These are phyloP conservation scores for Aegilops speltoides DNA, from an alignment of 176 grass and related monocot species.

Conservation along the genomic window DNA sequence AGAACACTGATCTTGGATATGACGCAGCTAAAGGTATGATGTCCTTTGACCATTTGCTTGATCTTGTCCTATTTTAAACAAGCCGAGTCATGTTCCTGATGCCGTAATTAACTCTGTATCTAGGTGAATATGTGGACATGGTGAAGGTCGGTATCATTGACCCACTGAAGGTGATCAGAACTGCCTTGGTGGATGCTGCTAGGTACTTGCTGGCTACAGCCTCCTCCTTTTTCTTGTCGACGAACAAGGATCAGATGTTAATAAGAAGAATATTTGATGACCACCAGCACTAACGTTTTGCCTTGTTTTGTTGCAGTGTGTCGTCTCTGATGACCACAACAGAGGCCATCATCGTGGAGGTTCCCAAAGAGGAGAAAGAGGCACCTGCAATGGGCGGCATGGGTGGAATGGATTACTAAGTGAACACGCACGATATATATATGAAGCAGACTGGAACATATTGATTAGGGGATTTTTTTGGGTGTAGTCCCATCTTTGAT, in stretches of 20 bases:
- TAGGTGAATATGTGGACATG: slow-evolving; percentile 97
- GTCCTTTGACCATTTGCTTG: not conserved
- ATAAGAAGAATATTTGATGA: not conserved
- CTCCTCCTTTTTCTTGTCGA: not conserved
- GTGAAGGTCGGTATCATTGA: slow-evolving; percentile 97
- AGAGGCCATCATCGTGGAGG: slow-evolving; percentile 84
- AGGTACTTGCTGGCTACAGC: slow-evolving; percentile 44
- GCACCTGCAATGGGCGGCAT: slow-evolving; percentile 70
- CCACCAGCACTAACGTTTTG: not conserved
- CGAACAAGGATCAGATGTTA: too few species aligned
- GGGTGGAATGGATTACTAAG: slow-evolving; percentile 93
- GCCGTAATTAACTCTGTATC: not conserved
- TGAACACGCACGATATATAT: not conserved
- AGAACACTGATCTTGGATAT: slow-evolving; percentile 83
- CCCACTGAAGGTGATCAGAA: slow-evolving; percentile 96
- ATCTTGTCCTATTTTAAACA: not conserved
- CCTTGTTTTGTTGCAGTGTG: slow-evolving; percentile 46
- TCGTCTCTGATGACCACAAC: slow-evolving; percentile 97
- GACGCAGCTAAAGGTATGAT: slow-evolving; percentile 87
- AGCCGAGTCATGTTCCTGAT: not conserved
- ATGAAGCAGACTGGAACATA: slow-evolving; percentile 26
- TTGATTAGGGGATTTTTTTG: slow-evolving; percentile 42
- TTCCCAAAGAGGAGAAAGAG: slow-evolving; percentile 81
- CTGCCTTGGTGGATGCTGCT: slow-evolving; percentile 95
- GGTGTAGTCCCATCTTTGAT: slow-evolving; percentile 42